phyloP scores from a whole-genome alignment of 1,284 basidiomycete species.

The Ceratobasidium sp. region DNA sequence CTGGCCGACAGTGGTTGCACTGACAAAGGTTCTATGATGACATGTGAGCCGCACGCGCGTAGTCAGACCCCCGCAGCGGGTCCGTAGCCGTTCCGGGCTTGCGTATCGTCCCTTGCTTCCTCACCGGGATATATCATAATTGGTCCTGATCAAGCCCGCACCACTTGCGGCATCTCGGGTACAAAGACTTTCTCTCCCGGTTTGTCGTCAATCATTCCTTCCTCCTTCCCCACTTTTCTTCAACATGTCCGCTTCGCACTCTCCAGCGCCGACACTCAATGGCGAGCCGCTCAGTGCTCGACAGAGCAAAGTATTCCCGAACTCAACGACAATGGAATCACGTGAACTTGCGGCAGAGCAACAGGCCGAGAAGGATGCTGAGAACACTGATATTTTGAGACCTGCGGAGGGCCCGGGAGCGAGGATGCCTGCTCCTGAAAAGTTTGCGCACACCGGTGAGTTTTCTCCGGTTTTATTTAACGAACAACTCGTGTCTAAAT shows the following conservation, averaged over 20 bases:
- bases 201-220: neutral
- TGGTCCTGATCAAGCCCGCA: conserved; percentile 24
- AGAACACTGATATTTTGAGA: neutral
- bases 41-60: too few species aligned
- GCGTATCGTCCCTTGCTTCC: neutral
- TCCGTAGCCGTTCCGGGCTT: too few species aligned
- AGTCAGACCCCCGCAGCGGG: too few species aligned
- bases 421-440: conserved; percentile 7
- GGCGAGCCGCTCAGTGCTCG: conserved; percentile 14
- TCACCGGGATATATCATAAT: too few species aligned
- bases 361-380: conserved; percentile 11
- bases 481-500: neutral
- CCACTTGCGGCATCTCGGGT: neutral
- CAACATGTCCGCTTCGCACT: neutral
- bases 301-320: neutral
- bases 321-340: neutral
- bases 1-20: too few species aligned
- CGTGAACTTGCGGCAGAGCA: conserved; percentile 1
- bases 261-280: conserved; percentile 18
- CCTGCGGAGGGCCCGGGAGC: conserved; percentile 27
- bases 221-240: conserved; percentile 1
- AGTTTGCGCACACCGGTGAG: conserved; percentile 34
- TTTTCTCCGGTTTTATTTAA: neutral
- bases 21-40: too few species aligned
- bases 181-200: neutral